Conservation (phyloP, 2,329 filamentous ascomycete genomes). For the Cercospora canescens region DNA sequence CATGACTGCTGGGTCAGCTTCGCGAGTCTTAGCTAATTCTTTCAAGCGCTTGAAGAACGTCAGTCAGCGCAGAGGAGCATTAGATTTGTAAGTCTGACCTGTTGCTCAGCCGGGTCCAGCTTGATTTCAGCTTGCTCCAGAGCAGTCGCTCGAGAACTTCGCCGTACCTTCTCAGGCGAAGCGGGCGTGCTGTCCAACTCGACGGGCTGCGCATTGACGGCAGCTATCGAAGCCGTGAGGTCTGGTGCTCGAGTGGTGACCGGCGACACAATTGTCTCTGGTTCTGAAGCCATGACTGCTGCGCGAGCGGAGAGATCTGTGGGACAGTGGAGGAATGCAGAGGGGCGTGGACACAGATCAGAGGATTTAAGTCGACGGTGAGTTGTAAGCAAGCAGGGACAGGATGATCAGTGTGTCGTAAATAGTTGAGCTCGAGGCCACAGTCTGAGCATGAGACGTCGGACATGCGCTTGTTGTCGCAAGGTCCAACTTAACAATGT, state of each 20-base stretch:
- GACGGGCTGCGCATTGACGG: slow-evolving; percentile 46
- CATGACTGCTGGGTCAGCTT: slow-evolving; percentile 46
- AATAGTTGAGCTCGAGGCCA: background rate
- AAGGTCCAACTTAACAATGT: background rate
- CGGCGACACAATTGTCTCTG: slow-evolving; percentile 31
- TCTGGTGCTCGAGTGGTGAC: slow-evolving; percentile 28
- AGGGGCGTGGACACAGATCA: background rate
- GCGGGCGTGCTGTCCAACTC: slow-evolving; percentile 45
- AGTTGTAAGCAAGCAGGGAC: background rate
- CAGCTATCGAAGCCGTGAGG: slow-evolving; percentile 40
- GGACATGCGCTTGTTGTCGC: background rate
- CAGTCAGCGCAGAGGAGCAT: background rate
- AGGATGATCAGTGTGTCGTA: background rate
- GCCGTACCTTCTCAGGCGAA: slow-evolving; percentile 27
- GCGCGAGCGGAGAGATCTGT: background rate
- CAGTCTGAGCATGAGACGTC: background rate
- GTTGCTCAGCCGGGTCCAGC: slow-evolving; percentile 29
- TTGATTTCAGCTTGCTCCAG: slow-evolving; percentile 18
- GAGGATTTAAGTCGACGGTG: background rate
- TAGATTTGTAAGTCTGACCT: slow-evolving; percentile 1
- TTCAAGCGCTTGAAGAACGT: slow-evolving; percentile 25
- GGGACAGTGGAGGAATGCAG: background rate
- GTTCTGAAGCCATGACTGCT: slow-evolving; percentile 16
- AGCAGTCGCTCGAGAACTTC: slow-evolving; percentile 20
- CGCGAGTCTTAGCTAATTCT: slow-evolving; percentile 39